phyloP scores from a whole-genome alignment of 495 filamentous ascomycete species.

The Lentithecium fluviatile region DNA sequence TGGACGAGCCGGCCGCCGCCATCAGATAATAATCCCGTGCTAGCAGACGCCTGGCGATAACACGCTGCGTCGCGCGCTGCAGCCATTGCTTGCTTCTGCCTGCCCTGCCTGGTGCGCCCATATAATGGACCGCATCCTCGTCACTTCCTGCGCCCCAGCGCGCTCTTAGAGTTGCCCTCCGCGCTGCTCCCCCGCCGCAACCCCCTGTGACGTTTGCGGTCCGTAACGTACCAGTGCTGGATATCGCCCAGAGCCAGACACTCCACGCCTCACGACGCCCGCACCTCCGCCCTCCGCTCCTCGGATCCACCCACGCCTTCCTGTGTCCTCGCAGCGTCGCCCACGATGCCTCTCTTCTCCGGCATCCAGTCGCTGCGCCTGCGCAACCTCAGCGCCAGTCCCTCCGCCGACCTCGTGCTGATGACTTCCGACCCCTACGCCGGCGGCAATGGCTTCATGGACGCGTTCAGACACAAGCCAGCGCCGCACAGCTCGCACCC shows the following conservation, averaged over 20 bases:
- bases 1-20: no score
- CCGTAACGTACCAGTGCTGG: neutral
- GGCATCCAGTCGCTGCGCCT: slow-evolving; percentile 30
- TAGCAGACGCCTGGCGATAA: no score
- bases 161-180: slow-evolving; percentile 3
- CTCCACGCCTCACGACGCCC: slow-evolving; percentile 16
- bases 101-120: no score
- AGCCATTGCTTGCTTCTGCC: no score
- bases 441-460: slow-evolving; percentile 27
- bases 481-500: slow-evolving; percentile 55
- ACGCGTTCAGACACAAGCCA: slow-evolving; percentile 28
- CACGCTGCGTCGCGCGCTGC: no score
- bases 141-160: neutral
- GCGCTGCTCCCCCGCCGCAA: no score
- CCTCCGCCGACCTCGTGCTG: slow-evolving; percentile 16
- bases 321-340: neutral
- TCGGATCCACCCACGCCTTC: no score
- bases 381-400: slow-evolving; percentile 9
- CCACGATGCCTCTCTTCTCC: slow-evolving; percentile 30
- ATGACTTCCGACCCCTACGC: slow-evolving; percentile 29
- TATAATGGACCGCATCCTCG: neutral
- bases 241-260: slow-evolving; percentile 8
- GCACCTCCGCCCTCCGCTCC: no score
- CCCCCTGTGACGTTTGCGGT: slow-evolving; percentile 1
- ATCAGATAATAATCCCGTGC: no score